Evolutionary conservation across 805 yeast species (phyloP).

Genomic region (Pichia pseudocactophila): DNA sequence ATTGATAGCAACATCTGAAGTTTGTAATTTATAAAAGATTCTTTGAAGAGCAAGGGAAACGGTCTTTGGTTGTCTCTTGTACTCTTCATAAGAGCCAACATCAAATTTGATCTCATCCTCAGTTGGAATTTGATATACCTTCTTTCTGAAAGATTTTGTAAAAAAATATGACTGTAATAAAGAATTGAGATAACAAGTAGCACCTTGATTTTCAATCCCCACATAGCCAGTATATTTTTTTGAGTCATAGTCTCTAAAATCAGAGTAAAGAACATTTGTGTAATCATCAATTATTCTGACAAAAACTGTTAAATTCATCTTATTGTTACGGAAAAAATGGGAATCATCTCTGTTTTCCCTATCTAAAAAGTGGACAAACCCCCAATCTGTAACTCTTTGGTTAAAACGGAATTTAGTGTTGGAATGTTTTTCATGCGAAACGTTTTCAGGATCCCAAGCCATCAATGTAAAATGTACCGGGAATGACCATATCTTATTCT

Average conservation of each 20-base stretch:
- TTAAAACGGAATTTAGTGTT: conserved; percentile 74
- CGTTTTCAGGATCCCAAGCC: conserved; percentile 72
- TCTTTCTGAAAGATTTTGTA: conserved; percentile 70
- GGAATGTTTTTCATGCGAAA: conserved; percentile 48
- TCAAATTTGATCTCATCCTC: conserved; percentile 38
- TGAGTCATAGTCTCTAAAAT: conserved; percentile 75
- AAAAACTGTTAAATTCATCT: conserved; percentile 64
- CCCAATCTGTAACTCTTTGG: conserved; percentile 85
- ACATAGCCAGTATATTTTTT: conserved; percentile 82
- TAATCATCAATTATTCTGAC: conserved; percentile 76
- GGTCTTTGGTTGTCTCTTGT: conserved; percentile 32
- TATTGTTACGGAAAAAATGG: conserved; percentile 36
- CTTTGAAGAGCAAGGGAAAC: conserved; percentile 85
- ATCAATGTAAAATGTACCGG: conserved; percentile 87
- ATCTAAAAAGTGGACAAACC: conserved; percentile 73
- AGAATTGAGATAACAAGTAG: conserved; percentile 94
- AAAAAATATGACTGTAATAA: conserved; percentile 83
- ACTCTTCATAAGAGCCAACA: conserved; percentile 20
- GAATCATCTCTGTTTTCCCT: conserved; percentile 32
- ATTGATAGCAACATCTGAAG: conserved; percentile 67
- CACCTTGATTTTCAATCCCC: conserved; percentile 94
- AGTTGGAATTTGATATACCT: conserved; percentile 88
- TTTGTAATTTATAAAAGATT: conserved; percentile 70
- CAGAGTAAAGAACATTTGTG: conserved; percentile 93
- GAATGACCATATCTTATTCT: conserved; percentile 58